A percentile compares a stretch with the other conserved stretches of the same genome.
phyloP scores from a whole-genome alignment of 1,284 basidiomycete species.

The Exsudoporus floridanus region DNA sequence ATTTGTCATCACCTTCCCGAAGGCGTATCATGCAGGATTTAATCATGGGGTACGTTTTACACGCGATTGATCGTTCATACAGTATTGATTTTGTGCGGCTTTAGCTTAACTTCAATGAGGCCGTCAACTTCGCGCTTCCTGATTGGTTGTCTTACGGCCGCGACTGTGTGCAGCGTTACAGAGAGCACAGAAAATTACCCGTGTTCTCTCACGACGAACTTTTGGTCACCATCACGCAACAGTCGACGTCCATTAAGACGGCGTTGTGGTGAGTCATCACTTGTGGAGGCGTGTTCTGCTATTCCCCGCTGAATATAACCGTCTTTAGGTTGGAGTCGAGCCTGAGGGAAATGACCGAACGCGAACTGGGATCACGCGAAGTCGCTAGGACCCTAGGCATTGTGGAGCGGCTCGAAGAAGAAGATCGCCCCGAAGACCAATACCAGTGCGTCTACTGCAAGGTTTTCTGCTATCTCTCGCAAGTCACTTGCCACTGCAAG shows the following conservation, averaged over 20 bases:
- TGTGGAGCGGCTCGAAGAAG: slow-evolving; percentile 70
- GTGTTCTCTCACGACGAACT: slow-evolving; percentile 99
- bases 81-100: slow-evolving; percentile 27
- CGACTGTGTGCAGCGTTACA: slow-evolving; percentile 87
- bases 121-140: slow-evolving; percentile 97
- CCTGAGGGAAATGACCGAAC: slow-evolving; percentile 85
- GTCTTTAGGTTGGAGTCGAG: slow-evolving; percentile 73
- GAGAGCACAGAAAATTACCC: slow-evolving; percentile 86
- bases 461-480: slow-evolving; percentile 93
- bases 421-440: slow-evolving; percentile 87
- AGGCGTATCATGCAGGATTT: slow-evolving; percentile 98
- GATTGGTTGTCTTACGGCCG: slow-evolving; percentile 91
- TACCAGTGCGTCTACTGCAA: slow-evolving; percentile 96
- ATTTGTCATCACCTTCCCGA: slow-evolving; percentile 97
- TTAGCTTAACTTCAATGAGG: slow-evolving; percentile 97
- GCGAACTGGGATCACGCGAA: slow-evolving; percentile 74
- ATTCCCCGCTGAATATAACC: slow-evolving; percentile 22
- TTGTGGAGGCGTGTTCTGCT: slow-evolving; percentile 5
- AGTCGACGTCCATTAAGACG: slow-evolving; percentile 90
- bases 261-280: slow-evolving; percentile 78
- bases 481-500: slow-evolving; percentile 81
- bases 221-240: slow-evolving; percentile 91
- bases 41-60: slow-evolving; percentile 84
- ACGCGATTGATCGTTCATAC: slow-evolving; percentile 24
- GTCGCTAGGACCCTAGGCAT: slow-evolving; percentile 58